Evolutionary conservation across 2,329 filamentous ascomycete genomes (phyloP).

Genomic region (Westerdykella sp.): DNA sequence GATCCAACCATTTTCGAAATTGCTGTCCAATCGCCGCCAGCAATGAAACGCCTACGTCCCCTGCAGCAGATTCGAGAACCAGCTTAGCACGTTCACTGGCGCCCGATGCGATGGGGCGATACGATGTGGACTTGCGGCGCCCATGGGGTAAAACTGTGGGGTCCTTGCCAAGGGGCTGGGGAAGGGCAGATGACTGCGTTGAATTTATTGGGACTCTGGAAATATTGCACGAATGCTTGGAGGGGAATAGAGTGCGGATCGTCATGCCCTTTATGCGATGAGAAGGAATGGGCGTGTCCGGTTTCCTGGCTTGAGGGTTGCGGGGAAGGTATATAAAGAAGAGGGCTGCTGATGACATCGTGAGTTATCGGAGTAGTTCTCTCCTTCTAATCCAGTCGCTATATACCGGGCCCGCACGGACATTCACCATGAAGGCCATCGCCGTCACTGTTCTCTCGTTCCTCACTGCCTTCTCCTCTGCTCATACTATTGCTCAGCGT

Average conservation of each 20-base stretch:
- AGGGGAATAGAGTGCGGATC: constrained; percentile 13
- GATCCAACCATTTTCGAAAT: constrained; percentile 3
- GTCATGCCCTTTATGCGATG: constrained; percentile 10
- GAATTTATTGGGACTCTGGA: constrained; percentile 9
- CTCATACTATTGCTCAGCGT: constrained; percentile 43
- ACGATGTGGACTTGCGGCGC: background rate
- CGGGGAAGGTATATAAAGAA: constrained; percentile 12
- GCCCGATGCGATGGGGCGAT: background rate
- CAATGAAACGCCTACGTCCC: constrained; percentile 6
- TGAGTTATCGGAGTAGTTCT: constrained; percentile 2
- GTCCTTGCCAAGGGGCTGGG: constrained; percentile 13
- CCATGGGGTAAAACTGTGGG: constrained; percentile 9
- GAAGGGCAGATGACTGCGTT: constrained; percentile 13
- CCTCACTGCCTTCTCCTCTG: constrained; percentile 30
- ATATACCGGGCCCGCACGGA: constrained; percentile 1
- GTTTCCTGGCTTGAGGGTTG: constrained; percentile 5
- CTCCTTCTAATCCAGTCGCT: constrained; percentile 1
- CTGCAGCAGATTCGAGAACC: background rate
- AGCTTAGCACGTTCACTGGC: background rate
- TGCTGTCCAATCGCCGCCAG: constrained; percentile 9
- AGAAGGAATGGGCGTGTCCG: background rate
- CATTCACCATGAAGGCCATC: constrained; percentile 27
- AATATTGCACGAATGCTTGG: constrained; percentile 13
- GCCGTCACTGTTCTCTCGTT: constrained; percentile 17
- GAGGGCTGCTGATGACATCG: constrained; percentile 1